Conservation (phyloP, 441 rosid genomes). For the Pelargonium myrrhifolium region DNA sequence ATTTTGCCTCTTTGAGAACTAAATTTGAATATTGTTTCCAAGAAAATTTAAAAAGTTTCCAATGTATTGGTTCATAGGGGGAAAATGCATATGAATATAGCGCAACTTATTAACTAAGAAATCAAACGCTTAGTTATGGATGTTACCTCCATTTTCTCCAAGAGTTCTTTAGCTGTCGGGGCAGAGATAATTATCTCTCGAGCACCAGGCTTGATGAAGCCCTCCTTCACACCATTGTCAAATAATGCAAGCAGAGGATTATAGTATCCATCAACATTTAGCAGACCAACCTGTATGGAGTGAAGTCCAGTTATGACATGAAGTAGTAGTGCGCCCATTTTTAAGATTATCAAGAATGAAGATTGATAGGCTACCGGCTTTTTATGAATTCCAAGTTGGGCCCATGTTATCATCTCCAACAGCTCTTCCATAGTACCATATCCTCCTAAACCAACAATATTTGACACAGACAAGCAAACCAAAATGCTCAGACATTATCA, state of each 20-base stretch:
- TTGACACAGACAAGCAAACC: conserved; percentile 8
- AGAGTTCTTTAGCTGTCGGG: conserved; percentile 70
- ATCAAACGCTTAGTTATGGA: not conserved
- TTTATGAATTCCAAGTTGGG: conserved; percentile 92
- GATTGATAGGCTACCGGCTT: conserved; percentile 54
- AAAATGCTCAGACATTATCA: not conserved
- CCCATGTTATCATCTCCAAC: conserved; percentile 95
- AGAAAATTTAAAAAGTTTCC: not conserved
- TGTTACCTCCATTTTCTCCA: conserved; percentile 87
- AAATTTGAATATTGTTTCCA: not conserved
- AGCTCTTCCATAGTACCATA: conserved; percentile 97
- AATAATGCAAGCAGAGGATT: conserved; percentile 65
- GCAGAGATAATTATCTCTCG: conserved; percentile 78
- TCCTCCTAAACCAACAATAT: conserved; percentile 52
- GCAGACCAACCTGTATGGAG: conserved; percentile 67
- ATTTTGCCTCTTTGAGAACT: not conserved
- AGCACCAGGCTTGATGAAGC: conserved; percentile 82
- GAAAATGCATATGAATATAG: no score
- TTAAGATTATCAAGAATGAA: conserved; percentile 13
- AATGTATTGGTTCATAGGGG: no score
- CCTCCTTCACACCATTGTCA: conserved; percentile 84
- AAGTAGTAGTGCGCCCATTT: not conserved
- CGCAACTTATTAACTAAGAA: not conserved
- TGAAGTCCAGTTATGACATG: conserved; percentile 5
- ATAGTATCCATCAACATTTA: conserved; percentile 89